Percentiles rank a stretch among this genome's conserved stretches.
phyloP scores from a whole-genome alignment of 345 rosid genomes.

The Excoecaria agallocha region DNA sequence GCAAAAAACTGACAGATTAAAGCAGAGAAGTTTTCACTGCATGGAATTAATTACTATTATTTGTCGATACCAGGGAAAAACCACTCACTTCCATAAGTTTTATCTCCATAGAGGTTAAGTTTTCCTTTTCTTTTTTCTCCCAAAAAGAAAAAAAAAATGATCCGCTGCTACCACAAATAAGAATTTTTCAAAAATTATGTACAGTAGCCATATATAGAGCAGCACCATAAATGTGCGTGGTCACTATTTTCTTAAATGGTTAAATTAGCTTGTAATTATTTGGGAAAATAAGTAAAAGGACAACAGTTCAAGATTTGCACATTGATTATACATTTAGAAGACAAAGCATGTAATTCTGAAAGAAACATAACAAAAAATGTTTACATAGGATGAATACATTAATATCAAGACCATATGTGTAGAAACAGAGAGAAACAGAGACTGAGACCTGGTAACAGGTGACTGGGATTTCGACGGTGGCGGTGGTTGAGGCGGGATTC shows the following conservation, averaged over 20 bases:
- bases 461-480: slow-evolving; percentile 59
- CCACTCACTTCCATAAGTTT: background rate
- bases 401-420: background rate
- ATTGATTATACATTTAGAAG: background rate
- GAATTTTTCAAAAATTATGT: background rate
- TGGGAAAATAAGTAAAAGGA: background rate
- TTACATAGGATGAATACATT: background rate
- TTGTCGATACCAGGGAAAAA: background rate
- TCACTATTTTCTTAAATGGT: background rate
- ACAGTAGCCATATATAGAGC: background rate
- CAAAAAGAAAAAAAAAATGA: background rate
- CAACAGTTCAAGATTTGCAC: background rate
- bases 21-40: no score
- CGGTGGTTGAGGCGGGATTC: background rate
- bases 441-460: slow-evolving; percentile 67
- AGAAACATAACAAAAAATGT: background rate
- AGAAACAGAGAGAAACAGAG: background rate
- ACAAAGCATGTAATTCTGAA: background rate
- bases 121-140: no score
- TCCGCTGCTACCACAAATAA: background rate
- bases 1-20: background rate
- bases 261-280: background rate
- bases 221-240: background rate
- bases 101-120: no score
- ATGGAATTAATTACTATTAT: background rate